Conservation (phyloP, 179 eudicot genomes). For the Monotropa hypopitys region DNA sequence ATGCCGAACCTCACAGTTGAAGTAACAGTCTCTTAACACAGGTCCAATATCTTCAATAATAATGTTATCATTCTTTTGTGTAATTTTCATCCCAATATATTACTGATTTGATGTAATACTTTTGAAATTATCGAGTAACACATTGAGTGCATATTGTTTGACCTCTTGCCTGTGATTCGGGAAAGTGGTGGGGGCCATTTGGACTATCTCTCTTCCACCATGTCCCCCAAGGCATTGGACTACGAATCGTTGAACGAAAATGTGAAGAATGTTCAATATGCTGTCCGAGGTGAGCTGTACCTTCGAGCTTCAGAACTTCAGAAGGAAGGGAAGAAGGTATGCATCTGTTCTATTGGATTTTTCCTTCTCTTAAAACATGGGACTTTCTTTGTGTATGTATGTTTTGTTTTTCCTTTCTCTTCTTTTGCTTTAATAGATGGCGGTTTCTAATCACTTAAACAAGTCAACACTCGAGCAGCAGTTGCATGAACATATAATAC, state of each 20-base stretch:
- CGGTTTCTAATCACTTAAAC: neutral
- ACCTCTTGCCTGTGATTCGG: neutral
- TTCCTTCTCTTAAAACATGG: neutral
- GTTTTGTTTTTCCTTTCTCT: neutral
- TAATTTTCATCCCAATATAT: neutral
- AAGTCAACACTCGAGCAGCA: neutral
- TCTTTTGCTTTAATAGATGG: neutral
- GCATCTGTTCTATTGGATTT: neutral
- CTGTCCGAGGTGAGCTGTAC: slow-evolving; percentile 96
- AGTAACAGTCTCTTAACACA: too few species aligned
- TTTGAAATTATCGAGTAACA: neutral
- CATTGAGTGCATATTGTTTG: neutral
- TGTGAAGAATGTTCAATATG: slow-evolving; percentile 89
- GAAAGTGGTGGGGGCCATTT: neutral
- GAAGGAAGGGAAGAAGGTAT: slow-evolving; percentile 94
- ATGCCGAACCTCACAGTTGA: too few species aligned
- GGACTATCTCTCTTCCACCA: slow-evolving; percentile 18
- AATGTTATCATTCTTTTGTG: neutral
- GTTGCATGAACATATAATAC: neutral
- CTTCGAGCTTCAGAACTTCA: slow-evolving; percentile 99
- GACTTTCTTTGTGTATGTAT: neutral
- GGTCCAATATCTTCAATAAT: too few species aligned
- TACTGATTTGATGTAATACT: neutral
- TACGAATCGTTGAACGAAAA: slow-evolving; percentile 77
- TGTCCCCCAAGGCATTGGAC: slow-evolving; percentile 67